Percentiles rank a stretch among this genome's conserved stretches.
Evolutionary conservation across 371 early-diverging fungal genomes (phyloP).

Genomic region (Lichtheimia ornata): DNA sequence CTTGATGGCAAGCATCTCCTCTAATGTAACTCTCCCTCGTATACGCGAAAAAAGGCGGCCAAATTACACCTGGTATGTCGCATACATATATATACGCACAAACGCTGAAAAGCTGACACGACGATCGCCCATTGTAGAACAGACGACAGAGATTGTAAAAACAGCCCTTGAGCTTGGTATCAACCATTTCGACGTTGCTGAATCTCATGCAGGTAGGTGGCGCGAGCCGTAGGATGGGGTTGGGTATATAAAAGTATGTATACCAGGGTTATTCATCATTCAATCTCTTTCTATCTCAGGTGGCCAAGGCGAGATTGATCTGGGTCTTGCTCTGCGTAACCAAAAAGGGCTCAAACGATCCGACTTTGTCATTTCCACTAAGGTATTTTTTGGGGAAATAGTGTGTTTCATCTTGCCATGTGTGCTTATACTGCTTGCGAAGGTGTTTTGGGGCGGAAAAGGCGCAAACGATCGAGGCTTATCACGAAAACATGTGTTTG

Average conservation of each 20-base stretch:
- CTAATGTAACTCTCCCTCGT: neutral
- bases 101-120: neutral
- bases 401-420: no score
- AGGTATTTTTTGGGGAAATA: conserved; percentile 58
- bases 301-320: conserved; percentile 77
- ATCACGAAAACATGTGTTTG: conserved; percentile 85
- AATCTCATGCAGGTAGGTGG: conserved; percentile 61
- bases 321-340: conserved; percentile 76
- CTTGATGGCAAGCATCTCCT: no score
- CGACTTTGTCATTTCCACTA: conserved; percentile 81
- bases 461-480: conserved; percentile 86
- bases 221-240: no score
- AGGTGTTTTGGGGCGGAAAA: conserved; percentile 66
- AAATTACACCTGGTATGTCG: conserved; percentile 50
- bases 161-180: conserved; percentile 77
- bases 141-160: conserved; percentile 69
- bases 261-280: no score
- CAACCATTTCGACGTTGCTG: conserved; percentile 86
- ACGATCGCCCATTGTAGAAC: conserved; percentile 29
- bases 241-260: no score
- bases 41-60: conserved; percentile 42
- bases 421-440: no score
- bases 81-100: no score
- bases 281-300: conserved; percentile 18
- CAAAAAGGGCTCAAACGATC: conserved; percentile 67